A percentile compares a stretch with the other conserved stretches of the same genome.
These are phyloP conservation scores for Marasmius sp. DNA, from an alignment of 1,284 basidiomycete species.

Conservation along the genomic window DNA sequence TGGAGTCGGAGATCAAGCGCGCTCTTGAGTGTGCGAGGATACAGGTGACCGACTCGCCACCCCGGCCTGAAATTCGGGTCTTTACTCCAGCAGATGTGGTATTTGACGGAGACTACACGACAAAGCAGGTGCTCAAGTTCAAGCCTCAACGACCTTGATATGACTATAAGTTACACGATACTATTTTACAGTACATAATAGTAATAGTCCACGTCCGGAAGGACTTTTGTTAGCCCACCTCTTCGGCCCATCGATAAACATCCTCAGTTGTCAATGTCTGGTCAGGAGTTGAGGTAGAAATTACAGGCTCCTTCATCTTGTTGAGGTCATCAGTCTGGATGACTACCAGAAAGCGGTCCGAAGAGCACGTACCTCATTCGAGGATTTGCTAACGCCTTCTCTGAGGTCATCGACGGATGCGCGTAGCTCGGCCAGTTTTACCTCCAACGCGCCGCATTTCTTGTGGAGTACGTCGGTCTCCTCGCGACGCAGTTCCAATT, in stretches of 20 bases:
- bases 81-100: neutral
- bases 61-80: neutral
- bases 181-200: neutral
- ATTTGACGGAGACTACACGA: neutral
- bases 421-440: slow-evolving; percentile 55
- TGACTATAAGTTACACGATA: slow-evolving; percentile 1
- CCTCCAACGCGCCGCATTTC: slow-evolving; percentile 69
- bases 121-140: neutral
- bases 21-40: neutral
- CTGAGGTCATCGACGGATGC: slow-evolving; percentile 28
- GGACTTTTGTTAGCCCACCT: slow-evolving; percentile 28
- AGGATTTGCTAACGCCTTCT: neutral
- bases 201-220: neutral
- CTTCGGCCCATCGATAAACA: slow-evolving; percentile 64
- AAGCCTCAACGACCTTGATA: neutral
- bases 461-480: slow-evolving; percentile 65
- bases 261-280: slow-evolving; percentile 30
- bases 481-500: slow-evolving; percentile 65
- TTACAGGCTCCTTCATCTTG: too few relatives aligned
- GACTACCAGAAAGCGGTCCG: neutral
- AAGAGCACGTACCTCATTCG: neutral
- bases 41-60: neutral
- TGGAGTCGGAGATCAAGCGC: neutral
- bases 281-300: too few relatives aligned
- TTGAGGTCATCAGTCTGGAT: neutral